Base-by-base conservation (phyloP, 495 filamentous ascomycete genomes). In the Lichina pygmaea region DNA sequence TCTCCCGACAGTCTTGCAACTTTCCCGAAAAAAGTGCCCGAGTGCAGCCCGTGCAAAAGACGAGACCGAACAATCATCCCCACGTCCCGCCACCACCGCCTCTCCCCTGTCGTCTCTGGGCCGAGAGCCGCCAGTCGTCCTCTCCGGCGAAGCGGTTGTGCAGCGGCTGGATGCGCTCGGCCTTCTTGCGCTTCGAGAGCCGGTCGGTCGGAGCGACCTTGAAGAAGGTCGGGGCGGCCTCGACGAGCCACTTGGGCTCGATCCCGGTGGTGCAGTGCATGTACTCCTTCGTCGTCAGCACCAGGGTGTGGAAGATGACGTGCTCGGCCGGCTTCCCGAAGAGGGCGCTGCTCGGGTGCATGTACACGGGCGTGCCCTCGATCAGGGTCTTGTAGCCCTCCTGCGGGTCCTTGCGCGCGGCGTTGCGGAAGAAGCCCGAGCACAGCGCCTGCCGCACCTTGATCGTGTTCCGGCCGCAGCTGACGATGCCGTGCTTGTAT, bases 381-480 rank as follows among this genome's bases (percentile, higher is more conserved):
- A 84, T 86, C 17, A 97, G 66, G 5, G 89, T 97, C 62, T 92
- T 93, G 64, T 93, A 97, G 30, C 86, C 89, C 57, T 93, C 86
- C 50, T 84, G 77, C 1, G 89, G 89, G 54, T 95, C 89, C 58
- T 95, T 97, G 48, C 89, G 73, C 1, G 86, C 86, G 0, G 81
- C 74, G 55, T 95, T 94, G 41, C 86, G 72, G 72, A 97, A 97
- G 68, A 93, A 93, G 10, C 89, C 89, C 0, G 73, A 72, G 60
- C 89, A 95, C 7, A 97, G 67, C 0, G 89, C 81, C 57, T 89
- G 81, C n/a, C 89, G 75, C 2, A 94, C 84, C 55, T 78, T 78
- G 53, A 75, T 71, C 0, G 84, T 93, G 55, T 92, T 75, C 30
- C 82, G 68, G 3, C 86, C 86, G 52, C 86, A 97, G 8, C 73